These are phyloP conservation scores for Didymellaceae sp. DNA, from an alignment of 2,329 filamentous ascomycete genomes.

Conservation along the genomic window DNA sequence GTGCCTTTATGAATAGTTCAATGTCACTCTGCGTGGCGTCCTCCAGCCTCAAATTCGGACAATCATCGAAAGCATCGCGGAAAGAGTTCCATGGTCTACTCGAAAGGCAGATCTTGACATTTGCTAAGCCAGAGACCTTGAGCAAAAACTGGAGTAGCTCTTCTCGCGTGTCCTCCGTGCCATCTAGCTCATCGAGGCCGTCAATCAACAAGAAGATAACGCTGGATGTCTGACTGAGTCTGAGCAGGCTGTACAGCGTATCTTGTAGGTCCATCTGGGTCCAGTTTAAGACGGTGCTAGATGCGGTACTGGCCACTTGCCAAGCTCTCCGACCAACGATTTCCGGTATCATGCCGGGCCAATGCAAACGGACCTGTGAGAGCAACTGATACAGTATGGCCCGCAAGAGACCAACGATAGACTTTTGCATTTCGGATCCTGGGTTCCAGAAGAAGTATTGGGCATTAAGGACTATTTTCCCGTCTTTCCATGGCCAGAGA, in stretches of 20 bases:
- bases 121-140: constrained; percentile 23
- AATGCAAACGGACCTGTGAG: constrained; percentile 16
- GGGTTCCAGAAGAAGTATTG: constrained; percentile 33
- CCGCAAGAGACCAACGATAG: constrained; percentile 29
- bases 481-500: constrained; percentile 18
- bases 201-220: constrained; percentile 40
- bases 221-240: no score
- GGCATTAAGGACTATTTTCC: background rate
- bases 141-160: constrained; percentile 51
- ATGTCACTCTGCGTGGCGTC: constrained; percentile 5
- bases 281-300: background rate
- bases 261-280: background rate
- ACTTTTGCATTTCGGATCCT: constrained; percentile 22
- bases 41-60: constrained; percentile 44
- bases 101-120: constrained; percentile 24
- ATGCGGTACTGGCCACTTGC: no score
- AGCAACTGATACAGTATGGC: constrained; percentile 32
- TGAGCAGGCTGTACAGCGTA: background rate
- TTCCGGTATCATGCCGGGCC: constrained; percentile 7
- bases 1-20: background rate
- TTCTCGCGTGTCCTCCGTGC: constrained; percentile 45
- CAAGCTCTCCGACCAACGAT: background rate
- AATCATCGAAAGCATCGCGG: constrained; percentile 42
- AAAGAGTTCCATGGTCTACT: constrained; percentile 52
- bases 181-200: constrained; percentile 58